A percentile compares a stretch with the other conserved stretches of the same genome.
These are phyloP conservation scores for Didymella segeticola DNA, from an alignment of 2,329 filamentous ascomycete species.

Conservation along the genomic window DNA sequence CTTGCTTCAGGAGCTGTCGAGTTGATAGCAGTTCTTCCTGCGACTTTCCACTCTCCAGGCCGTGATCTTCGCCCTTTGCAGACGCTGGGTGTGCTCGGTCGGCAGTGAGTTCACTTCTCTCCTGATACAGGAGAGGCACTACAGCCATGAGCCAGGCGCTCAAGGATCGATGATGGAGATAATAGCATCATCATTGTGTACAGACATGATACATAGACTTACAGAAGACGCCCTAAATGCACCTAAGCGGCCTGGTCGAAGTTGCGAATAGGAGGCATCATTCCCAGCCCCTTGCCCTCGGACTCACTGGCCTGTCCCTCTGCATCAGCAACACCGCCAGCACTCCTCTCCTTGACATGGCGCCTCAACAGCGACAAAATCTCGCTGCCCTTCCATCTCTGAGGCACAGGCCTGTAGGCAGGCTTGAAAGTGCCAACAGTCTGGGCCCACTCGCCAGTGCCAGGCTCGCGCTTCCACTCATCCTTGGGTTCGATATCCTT, in stretches of 20 bases:
- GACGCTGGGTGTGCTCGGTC: too few species aligned
- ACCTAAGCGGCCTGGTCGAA: conserved; percentile 47
- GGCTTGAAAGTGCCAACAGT: conserved; percentile 94
- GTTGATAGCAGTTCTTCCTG: too few species aligned
- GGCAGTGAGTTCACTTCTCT: too few species aligned
- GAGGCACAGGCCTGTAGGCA: conserved; percentile 87
- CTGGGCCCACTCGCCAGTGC: conserved; percentile 90
- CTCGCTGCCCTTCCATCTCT: conserved; percentile 83
- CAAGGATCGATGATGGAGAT: background rate
- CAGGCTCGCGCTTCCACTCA: conserved; percentile 59
- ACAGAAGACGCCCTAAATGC: background rate
- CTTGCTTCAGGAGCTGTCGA: too few species aligned
- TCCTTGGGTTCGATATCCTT: conserved; percentile 53
- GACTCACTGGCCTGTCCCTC: conserved; percentile 44
- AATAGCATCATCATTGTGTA: background rate
- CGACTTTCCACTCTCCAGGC: too few species aligned
- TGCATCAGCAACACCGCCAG: conserved; percentile 59
- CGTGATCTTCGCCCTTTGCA: too few species aligned
- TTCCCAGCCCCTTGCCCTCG: conserved; percentile 51
- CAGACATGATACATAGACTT: conserved; percentile 7
- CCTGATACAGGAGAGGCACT: too few species aligned
- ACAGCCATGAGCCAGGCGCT: too few species aligned
- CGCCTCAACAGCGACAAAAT: conserved; percentile 76
- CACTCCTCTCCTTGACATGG: conserved; percentile 78
- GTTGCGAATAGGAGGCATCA: conserved; percentile 59